Base-by-base conservation (phyloP, 2,329 filamentous ascomycete species). In the Atkinsonella hypoxylon region DNA sequence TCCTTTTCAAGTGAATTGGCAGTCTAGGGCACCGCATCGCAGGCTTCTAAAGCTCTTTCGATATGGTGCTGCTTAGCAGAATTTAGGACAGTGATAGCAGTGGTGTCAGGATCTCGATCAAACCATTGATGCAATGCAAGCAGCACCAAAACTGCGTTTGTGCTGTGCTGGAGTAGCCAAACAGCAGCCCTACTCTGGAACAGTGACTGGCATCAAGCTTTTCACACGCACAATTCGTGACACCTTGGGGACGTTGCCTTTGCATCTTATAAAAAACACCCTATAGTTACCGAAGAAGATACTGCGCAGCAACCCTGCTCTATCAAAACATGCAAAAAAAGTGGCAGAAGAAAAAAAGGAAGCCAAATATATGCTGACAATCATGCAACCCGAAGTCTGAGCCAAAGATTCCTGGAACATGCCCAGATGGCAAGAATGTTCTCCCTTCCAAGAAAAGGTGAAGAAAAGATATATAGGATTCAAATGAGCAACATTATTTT, bases 281-380 rank as follows among this genome's bases (percentile, higher is more conserved):
- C 60, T 62, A 67, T 65, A 56, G 61, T 61, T 47, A 55, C 59
- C 59, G 63, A 64, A 60, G 58, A 60, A 53, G 18, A 47, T 51
- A 47, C 56, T 58, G 56, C 56, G 59, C 55, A 55, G 54, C 61
- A 62, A 61, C 57, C 61, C 59, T 60, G 59, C 61, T 61, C 62
- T 62, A 64, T 59, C 48, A 64, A 51, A 42, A 44, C n/a, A 40
- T 10, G 26, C 34, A 50, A 20, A 50, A 34, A 42, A 47, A 45
- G 11, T 22, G 40, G 45, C 20, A 47, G 26, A 47, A 47, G 48
- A 42, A 44, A 43, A n/a, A 30, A 52, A 10, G 42, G 54, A 61
- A 62, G 54, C 60, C 60, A 66, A 63, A 67, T 66, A 67, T 66
- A 56, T 64, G 59, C 57, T 59, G 53, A 56, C 59, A 65, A 63